phyloP scores from a whole-genome alignment of 345 rosid species.

The Dipteronia dyeriana region DNA sequence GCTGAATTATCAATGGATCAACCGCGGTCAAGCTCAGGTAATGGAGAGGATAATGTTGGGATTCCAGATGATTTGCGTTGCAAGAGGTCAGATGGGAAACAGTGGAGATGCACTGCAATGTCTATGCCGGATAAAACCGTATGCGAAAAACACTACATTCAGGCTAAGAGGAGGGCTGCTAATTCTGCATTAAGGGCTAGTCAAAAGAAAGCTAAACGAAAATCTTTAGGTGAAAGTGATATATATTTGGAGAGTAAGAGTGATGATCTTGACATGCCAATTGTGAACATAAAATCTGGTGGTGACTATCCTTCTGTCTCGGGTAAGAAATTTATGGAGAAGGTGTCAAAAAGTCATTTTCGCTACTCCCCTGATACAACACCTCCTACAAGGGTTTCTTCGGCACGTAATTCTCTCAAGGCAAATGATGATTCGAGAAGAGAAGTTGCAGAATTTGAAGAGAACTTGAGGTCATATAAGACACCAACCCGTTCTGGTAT shows the following conservation, averaged over 20 bases:
- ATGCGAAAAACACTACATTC: constrained; percentile 93
- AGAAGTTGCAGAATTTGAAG: constrained; percentile 65
- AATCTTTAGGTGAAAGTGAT: constrained; percentile 60
- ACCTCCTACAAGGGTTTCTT: constrained; percentile 45
- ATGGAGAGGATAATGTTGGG: constrained; percentile 66
- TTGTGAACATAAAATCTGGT: constrained; percentile 32
- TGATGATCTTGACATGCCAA: constrained; percentile 66
- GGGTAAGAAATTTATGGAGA: constrained; percentile 50
- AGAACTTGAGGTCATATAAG: constrained; percentile 56
- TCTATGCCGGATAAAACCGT: constrained; percentile 99
- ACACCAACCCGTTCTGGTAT: constrained; percentile 51
- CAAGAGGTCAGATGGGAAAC: constrained; percentile 98
- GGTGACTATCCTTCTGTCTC: constrained; percentile 42
- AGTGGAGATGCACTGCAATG: constrained; percentile 98
- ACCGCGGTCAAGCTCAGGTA: constrained; percentile 53
- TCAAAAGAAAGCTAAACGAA: constrained; percentile 76
- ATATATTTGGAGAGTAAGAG: constrained; percentile 62
- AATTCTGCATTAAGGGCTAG: constrained; percentile 85
- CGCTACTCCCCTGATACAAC: constrained; percentile 60
- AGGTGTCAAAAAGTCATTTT: constrained; percentile 40
- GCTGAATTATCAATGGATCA: constrained; percentile 44
- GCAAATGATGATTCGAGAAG: constrained; percentile 50
- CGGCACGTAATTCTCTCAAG: constrained; percentile 43
- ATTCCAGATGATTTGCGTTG: constrained; percentile 93
- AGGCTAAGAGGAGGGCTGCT: constrained; percentile 95